Percentiles rank a stretch among this genome's conserved stretches.
Evolutionary conservation across 805 yeast species (phyloP).

Genomic region (Cyberlindnera subsufficiens): DNA sequence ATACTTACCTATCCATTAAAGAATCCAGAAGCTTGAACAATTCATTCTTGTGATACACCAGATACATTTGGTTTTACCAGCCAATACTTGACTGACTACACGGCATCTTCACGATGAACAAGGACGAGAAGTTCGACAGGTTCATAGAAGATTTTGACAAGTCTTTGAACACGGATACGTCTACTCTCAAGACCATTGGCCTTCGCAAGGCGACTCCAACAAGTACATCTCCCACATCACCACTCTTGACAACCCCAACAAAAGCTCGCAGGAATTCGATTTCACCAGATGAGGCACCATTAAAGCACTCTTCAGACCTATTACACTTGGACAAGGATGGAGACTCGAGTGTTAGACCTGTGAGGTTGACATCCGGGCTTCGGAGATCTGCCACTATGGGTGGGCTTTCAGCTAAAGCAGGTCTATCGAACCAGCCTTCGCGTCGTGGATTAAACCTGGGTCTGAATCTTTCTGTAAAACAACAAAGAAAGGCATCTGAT

Average conservation of each 20-base stretch:
- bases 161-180: constrained; percentile 30
- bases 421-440: constrained; percentile 7
- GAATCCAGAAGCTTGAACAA: too few relatives aligned
- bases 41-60: too few relatives aligned
- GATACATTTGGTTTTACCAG: too few relatives aligned
- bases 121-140: constrained; percentile 27
- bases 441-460: constrained; percentile 22
- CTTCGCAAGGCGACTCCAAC: constrained; percentile 3
- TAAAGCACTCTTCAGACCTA: constrained; percentile 1
- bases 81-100: too few relatives aligned
- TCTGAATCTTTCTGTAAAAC: constrained; percentile 3
- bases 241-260: constrained; percentile 22
- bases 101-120: constrained; percentile 3
- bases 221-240: constrained; percentile 10
- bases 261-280: constrained; percentile 20
- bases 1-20: too few relatives aligned
- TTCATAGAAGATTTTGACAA: constrained; percentile 31
- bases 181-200: constrained; percentile 24
- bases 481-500: neutral
- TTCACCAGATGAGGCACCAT: constrained; percentile 19
- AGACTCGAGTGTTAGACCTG: neutral
- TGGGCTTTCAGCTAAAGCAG: constrained; percentile 11
- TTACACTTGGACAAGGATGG: neutral
- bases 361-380: constrained; percentile 3
- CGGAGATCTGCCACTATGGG: constrained; percentile 21